phyloP scores from a whole-genome alignment of 768 basidiomycete species.

The Boletus reticulatus region DNA sequence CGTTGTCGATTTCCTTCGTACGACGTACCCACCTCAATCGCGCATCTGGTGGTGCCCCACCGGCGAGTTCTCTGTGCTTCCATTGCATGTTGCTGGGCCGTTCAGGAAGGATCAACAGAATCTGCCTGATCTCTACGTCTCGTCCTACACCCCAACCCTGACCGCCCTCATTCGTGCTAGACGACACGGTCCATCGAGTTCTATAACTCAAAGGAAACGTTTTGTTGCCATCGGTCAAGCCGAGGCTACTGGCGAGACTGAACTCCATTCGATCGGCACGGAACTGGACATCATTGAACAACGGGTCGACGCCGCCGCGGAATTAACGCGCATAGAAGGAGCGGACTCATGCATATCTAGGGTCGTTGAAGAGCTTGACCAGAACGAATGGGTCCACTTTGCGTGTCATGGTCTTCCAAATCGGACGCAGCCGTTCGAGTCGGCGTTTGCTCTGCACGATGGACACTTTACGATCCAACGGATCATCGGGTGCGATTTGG shows the following conservation, averaged over 20 bases:
- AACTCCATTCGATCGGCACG: neutral
- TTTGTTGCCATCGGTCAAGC: too few relatives aligned
- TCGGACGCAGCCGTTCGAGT: neutral
- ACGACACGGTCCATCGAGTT: neutral
- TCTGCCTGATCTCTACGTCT: neutral
- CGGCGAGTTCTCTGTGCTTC: neutral
- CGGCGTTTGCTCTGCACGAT: neutral
- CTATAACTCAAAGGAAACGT: too few relatives aligned
- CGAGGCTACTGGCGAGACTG: too few relatives aligned
- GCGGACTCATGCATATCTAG: neutral
- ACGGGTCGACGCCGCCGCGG: neutral
- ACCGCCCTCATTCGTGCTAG: neutral
- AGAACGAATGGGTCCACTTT: neutral
- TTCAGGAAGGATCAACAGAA: neutral
- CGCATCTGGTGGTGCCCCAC: neutral
- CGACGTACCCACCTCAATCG: neutral
- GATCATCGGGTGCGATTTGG: neutral
- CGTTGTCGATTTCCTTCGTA: neutral
- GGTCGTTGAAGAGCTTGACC: neutral
- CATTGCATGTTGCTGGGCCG: neutral
- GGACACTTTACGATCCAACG: neutral
- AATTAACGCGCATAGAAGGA: neutral
- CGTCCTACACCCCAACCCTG: neutral
- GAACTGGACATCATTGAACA: neutral
- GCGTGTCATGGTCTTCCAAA: neutral